These are phyloP conservation scores for Pseudogymnoascus verrucosus DNA, from an alignment of 2,329 filamentous ascomycete genomes.

Conservation along the genomic window DNA sequence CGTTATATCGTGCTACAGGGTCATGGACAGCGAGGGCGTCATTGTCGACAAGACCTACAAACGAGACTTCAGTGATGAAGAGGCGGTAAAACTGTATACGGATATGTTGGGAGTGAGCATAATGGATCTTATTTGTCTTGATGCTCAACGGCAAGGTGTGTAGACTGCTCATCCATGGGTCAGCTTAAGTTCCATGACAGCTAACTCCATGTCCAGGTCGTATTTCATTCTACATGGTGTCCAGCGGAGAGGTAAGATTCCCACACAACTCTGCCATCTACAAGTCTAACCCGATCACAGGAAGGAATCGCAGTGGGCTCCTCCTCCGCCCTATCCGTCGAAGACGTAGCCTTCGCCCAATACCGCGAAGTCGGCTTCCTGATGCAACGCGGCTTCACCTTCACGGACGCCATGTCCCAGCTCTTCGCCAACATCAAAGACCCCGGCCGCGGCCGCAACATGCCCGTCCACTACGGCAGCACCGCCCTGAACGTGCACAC, in stretches of 20 bases:
- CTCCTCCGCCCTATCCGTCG: conserved; percentile 71
- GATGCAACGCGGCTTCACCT: conserved; percentile 76
- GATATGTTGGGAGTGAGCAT: conserved; percentile 65
- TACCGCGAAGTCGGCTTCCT: conserved; percentile 93
- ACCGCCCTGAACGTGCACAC: conserved; percentile 82
- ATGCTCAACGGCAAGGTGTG: conserved; percentile 71
- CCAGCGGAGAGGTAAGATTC: conserved; percentile 16
- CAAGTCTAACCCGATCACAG: neutral
- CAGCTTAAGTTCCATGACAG: conserved; percentile 37
- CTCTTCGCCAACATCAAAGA: conserved; percentile 84
- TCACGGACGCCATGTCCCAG: conserved; percentile 91
- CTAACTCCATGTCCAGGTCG: conserved; percentile 47
- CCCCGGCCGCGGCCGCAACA: conserved; percentile 74
- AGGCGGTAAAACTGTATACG: conserved; percentile 48
- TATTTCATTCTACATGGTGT: conserved; percentile 78
- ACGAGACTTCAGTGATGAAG: conserved; percentile 55
- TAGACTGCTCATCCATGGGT: conserved; percentile 58
- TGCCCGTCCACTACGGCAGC: conserved; percentile 95
- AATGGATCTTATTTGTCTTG: conserved; percentile 97
- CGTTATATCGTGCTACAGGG: conserved; percentile 83
- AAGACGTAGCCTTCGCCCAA: conserved; percentile 88
- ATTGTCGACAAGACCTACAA: conserved; percentile 67
- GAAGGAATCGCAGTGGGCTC: conserved; percentile 90
- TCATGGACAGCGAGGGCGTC: conserved; percentile 80
- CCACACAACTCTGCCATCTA: neutral